A percentile compares a stretch with the other conserved stretches of the same genome.
phyloP scores from a whole-genome alignment of 129 eudicot genomes.

The Kitagawia praeruptora region DNA sequence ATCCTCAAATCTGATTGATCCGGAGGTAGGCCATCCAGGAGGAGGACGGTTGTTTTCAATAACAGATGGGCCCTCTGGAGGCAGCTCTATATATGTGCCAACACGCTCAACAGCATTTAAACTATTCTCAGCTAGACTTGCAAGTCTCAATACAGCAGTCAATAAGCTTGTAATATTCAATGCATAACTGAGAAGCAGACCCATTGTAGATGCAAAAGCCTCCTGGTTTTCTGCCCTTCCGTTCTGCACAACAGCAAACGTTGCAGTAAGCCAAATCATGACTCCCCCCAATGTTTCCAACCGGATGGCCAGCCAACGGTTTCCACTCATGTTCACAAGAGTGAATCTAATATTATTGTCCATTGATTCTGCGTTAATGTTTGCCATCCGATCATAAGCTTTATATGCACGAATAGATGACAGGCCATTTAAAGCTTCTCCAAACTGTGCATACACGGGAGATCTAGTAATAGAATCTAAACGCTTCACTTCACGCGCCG shows the following conservation, averaged over 20 bases:
- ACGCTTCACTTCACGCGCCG: conserved; percentile 94
- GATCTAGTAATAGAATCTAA: conserved; percentile 80
- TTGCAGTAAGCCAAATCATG: conserved; percentile 96
- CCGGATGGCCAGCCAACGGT: conserved; percentile 93
- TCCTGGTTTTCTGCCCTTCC: conserved; percentile 72
- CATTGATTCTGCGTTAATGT: conserved; percentile 80
- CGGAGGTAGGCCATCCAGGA: conserved; percentile 88
- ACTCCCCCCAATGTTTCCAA: conserved; percentile 84
- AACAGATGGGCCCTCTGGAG: conserved; percentile 73
- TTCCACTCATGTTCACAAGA: conserved; percentile 70
- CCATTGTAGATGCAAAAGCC: conserved; percentile 98
- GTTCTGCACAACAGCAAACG: conserved; percentile 92
- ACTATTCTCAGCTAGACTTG: conserved; percentile 90
- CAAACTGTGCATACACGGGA: conserved; percentile 96
- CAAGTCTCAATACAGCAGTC: conserved; percentile 70
- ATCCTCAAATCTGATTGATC: conserved; percentile 64
- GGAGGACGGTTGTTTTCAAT: conserved; percentile 73
- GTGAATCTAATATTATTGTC: conserved; percentile 89
- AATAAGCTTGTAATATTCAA: conserved; percentile 68
- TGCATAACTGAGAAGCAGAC: conserved; percentile 85
- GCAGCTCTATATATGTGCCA: conserved; percentile 86
- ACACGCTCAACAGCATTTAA: conserved; percentile 92
- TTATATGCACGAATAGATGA: conserved; percentile 88
- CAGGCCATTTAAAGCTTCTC: conserved; percentile 86
- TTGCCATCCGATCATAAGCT: conserved; percentile 89